These are phyloP conservation scores for Phytophthora boehmeriae DNA, from an alignment of 352 stramenopile species.

Conservation along the genomic window DNA sequence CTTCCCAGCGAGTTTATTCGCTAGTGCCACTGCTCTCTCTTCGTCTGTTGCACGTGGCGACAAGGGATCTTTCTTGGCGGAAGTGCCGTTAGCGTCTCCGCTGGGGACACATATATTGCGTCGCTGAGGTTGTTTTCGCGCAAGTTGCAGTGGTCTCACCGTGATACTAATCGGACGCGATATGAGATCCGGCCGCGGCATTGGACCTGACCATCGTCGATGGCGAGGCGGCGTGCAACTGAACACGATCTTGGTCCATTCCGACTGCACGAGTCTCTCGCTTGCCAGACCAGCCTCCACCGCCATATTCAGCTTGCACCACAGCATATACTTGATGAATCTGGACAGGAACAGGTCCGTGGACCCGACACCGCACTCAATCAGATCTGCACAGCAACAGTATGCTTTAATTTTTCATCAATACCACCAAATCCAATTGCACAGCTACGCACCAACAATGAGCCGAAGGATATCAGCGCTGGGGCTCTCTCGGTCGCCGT, in stretches of 20 bases:
- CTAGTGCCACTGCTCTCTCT: constrained; percentile 15
- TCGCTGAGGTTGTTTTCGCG: constrained; percentile 32
- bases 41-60: constrained; percentile 20
- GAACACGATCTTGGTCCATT: constrained; percentile 87
- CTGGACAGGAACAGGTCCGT: constrained; percentile 29
- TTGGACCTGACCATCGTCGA: constrained; percentile 42
- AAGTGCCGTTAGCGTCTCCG: constrained; percentile 11
- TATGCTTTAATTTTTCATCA: too few species aligned
- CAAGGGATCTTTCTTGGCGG: constrained; percentile 13
- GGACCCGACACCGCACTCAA: constrained; percentile 45
- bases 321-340: constrained; percentile 60
- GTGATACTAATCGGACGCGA: constrained; percentile 66
- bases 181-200: constrained; percentile 50
- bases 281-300: constrained; percentile 42
- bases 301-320: constrained; percentile 50
- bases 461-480: constrained; percentile 51
- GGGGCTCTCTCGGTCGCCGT: constrained; percentile 56
- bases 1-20: constrained; percentile 30
- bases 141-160: constrained; percentile 52
- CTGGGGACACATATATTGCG: constrained; percentile 23
- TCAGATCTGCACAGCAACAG: constrained; percentile 47
- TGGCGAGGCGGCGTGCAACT: constrained; percentile 41
- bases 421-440: constrained; percentile 3
- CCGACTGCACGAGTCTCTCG: constrained; percentile 53
- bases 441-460: constrained; percentile 56